These are phyloP conservation scores for Neocatenulostroma microsporum DNA, from an alignment of 2,329 filamentous ascomycete genomes.

Conservation along the genomic window DNA sequence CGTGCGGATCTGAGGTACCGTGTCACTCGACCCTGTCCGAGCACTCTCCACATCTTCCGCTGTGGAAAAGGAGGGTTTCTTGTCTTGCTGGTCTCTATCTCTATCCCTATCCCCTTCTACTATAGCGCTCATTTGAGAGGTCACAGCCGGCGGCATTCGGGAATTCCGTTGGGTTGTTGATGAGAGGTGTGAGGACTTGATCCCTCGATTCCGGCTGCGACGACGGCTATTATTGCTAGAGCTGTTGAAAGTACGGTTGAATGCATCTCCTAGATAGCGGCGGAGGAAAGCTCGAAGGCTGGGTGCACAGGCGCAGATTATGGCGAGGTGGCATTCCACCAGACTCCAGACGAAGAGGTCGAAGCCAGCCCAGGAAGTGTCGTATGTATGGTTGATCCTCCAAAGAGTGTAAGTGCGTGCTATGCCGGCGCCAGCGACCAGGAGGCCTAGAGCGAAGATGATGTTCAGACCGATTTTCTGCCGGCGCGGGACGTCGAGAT, in stretches of 20 bases:
- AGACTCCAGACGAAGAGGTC: conserved; percentile 20
- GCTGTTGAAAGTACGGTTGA: no score
- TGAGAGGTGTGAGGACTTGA: no score
- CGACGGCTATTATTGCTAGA: no score
- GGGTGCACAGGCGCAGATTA: conserved; percentile 24
- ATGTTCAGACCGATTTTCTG: conserved; percentile 5
- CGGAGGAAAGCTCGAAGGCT: conserved; percentile 22
- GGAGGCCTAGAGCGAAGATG: conserved; percentile 17
- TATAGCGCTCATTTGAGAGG: no score
- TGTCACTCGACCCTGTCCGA: conserved; percentile 61
- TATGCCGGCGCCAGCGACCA: conserved; percentile 25
- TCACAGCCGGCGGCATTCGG: no score
- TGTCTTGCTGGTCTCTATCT: no score
- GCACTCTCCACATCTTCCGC: no score
- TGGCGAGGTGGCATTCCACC: conserved; percentile 21
- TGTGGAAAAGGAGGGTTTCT: no score
- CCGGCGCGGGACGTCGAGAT: conserved; percentile 26
- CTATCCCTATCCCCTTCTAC: no score
- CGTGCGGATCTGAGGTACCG: conserved; percentile 15
- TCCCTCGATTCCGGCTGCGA: no score
- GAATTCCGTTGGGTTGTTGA: no score
- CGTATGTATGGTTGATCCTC: conserved; percentile 11
- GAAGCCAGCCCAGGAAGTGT: conserved; percentile 19
- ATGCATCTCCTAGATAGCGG: conserved; percentile 18
- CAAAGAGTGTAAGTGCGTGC: conserved; percentile 24